Percentiles rank a stretch among this genome's conserved stretches.
Evolutionary conservation across 163 green algal species (phyloP).

Genomic region (Scenedesmus sp.): DNA sequence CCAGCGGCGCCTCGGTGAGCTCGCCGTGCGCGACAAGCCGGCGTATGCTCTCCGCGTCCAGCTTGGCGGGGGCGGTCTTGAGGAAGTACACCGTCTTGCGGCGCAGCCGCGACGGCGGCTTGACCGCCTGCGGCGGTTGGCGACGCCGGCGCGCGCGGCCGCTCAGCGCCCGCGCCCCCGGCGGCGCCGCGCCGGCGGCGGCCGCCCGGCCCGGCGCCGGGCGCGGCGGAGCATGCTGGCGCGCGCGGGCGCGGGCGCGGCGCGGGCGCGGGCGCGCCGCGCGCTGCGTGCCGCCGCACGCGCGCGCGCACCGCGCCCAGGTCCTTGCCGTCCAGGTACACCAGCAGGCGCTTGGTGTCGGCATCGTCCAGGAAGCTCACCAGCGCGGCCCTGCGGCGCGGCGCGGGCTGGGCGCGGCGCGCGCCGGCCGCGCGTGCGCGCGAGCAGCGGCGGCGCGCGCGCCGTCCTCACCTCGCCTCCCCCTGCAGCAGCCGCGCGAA

Average conservation of each 20-base stretch:
- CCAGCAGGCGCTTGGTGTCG: conserved; percentile 64
- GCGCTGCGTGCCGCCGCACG: background rate
- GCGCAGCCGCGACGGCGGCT: conserved; percentile 78
- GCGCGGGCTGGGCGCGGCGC: background rate
- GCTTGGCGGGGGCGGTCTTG: conserved; percentile 66
- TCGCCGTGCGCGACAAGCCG: conserved; percentile 76
- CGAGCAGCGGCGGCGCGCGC: background rate
- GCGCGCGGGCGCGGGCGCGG: background rate
- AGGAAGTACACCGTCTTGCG: conserved; percentile 91
- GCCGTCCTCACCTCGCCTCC: conserved; percentile 58
- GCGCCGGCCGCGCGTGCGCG: too few species aligned
- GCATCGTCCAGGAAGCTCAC: conserved; percentile 73
- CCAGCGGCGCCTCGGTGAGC: conserved; percentile 79
- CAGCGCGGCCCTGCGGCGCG: conserved; percentile 53
- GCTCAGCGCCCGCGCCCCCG: too few species aligned
- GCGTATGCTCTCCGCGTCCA: conserved; percentile 77
- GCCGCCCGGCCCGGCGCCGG: too few species aligned
- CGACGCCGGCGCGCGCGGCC: background rate
- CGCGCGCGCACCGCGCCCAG: conserved; percentile 59
- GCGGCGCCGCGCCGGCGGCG: too few species aligned
- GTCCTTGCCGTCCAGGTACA: conserved; percentile 78
- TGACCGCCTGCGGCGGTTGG: conserved; percentile 61
- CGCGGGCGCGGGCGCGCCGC: background rate
- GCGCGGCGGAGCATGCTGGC: background rate
- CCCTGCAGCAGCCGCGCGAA: conserved; percentile 66